A percentile compares a stretch with the other conserved stretches of the same genome.
phyloP scores from a whole-genome alignment of 768 basidiomycete genomes.

The Gyrodon lividus region DNA sequence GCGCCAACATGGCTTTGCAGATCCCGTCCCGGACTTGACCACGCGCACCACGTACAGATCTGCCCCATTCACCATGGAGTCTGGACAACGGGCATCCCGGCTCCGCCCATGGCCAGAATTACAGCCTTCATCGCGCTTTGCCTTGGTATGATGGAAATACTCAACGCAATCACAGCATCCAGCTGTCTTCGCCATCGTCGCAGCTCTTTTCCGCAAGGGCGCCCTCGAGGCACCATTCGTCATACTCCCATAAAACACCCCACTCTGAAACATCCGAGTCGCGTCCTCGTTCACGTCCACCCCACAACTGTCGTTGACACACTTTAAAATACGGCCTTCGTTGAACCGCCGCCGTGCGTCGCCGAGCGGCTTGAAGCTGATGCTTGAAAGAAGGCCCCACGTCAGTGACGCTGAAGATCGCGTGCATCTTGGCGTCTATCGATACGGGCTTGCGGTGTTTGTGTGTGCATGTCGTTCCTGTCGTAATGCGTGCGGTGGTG shows the following conservation, averaged over 20 bases:
- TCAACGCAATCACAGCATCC: background rate
- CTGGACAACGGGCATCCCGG: slow-evolving; percentile 37
- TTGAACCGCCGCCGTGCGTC: slow-evolving; percentile 23
- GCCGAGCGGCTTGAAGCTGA: slow-evolving; percentile 46
- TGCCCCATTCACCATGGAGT: slow-evolving; percentile 47
- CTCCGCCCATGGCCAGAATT: slow-evolving; percentile 17
- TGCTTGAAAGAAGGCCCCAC: slow-evolving; percentile 52
- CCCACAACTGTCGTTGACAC: background rate
- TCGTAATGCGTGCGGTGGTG: slow-evolving; percentile 56
- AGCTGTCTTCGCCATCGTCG: background rate
- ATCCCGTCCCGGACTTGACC: slow-evolving; percentile 49
- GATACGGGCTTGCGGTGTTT: slow-evolving; percentile 41
- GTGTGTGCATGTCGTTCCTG: slow-evolving; percentile 39
- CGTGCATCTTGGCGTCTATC: slow-evolving; percentile 63
- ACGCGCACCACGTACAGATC: slow-evolving; percentile 55
- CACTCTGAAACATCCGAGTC: background rate
- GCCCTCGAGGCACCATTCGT: background rate
- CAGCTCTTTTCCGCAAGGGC: slow-evolving; percentile 10
- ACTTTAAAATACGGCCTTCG: slow-evolving; percentile 9
- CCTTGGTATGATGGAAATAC: background rate
- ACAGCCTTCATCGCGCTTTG: background rate
- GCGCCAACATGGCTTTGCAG: slow-evolving; percentile 53
- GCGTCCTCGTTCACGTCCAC: background rate
- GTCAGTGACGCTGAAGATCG: slow-evolving; percentile 51
- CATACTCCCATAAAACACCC: background rate